Evolutionary conservation across 202 grass and related monocot species (phyloP).

Genomic region (Zizania palustris): DNA sequence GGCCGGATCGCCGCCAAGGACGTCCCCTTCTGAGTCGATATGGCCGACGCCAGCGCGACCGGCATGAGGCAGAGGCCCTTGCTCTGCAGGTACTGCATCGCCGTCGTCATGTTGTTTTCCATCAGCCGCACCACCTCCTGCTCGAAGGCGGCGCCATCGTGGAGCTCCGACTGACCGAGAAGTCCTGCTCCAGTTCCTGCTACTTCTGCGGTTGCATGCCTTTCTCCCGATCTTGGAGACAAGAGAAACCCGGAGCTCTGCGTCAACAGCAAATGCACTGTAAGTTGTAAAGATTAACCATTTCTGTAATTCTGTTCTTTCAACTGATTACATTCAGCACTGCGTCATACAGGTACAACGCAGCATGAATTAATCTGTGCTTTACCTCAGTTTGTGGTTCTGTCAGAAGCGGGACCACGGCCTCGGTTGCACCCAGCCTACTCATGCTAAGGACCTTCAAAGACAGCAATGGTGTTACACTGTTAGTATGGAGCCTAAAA

Average conservation of each 20-base stretch:
- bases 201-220: not conserved
- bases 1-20: slow-evolving; percentile 27
- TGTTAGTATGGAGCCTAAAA: not conserved
- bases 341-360: not conserved
- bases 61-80: slow-evolving; percentile 90
- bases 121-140: slow-evolving; percentile 79
- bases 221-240: slow-evolving; percentile 28
- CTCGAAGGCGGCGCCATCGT: slow-evolving; percentile 56
- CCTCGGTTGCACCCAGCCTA: slow-evolving; percentile 71
- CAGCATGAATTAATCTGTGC: not conserved
- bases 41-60: slow-evolving; percentile 65
- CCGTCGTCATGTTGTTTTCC: slow-evolving; percentile 75
- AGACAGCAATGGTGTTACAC: not conserved
- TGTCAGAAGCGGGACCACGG: slow-evolving; percentile 74
- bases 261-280: not conserved
- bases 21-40: slow-evolving; percentile 63
- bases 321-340: not conserved
- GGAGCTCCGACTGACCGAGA: slow-evolving; percentile 17
- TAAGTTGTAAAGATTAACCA: not conserved
- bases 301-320: not conserved
- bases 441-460: slow-evolving; percentile 94
- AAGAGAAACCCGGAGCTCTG: slow-evolving; percentile 46
- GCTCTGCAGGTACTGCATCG: slow-evolving; percentile 88
- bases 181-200: not conserved
- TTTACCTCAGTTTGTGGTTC: slow-evolving; percentile 65